phyloP scores from a whole-genome alignment of 306 rosid genomes.

The Vicia sativa region DNA sequence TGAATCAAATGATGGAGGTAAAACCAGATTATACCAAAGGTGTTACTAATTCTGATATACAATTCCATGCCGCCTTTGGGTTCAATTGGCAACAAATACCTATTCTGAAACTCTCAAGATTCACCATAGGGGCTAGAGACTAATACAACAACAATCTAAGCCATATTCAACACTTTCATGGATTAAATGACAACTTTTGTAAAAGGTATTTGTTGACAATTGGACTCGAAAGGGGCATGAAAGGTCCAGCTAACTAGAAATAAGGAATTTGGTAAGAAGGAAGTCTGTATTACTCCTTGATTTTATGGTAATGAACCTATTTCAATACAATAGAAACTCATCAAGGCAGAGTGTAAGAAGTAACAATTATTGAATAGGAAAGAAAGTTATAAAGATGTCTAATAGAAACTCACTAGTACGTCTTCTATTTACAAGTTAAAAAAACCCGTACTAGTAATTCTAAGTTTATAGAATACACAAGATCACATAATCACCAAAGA shows the following conservation, averaged over 20 bases:
- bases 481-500: background rate
- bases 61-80: background rate
- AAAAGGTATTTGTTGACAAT: constrained; percentile 5
- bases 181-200: background rate
- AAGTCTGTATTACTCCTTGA: background rate
- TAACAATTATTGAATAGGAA: background rate
- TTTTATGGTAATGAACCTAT: constrained; percentile 8
- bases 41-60: background rate
- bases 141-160: background rate
- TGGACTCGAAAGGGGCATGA: background rate
- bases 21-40: background rate
- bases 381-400: background rate
- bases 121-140: background rate
- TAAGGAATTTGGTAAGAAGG: background rate
- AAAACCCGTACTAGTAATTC: background rate
- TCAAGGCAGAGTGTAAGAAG: background rate
- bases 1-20: background rate
- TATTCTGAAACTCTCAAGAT: background rate
- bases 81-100: background rate
- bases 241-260: background rate
- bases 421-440: constrained; percentile 8
- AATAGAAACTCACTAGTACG: background rate
- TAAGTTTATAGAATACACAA: constrained; percentile 14
- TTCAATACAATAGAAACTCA: constrained; percentile 5
- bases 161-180: background rate